Percentiles rank a stretch among this genome's conserved stretches.
phyloP scores from a whole-genome alignment of 257 asterid species.

The Solanum dulcamara region DNA sequence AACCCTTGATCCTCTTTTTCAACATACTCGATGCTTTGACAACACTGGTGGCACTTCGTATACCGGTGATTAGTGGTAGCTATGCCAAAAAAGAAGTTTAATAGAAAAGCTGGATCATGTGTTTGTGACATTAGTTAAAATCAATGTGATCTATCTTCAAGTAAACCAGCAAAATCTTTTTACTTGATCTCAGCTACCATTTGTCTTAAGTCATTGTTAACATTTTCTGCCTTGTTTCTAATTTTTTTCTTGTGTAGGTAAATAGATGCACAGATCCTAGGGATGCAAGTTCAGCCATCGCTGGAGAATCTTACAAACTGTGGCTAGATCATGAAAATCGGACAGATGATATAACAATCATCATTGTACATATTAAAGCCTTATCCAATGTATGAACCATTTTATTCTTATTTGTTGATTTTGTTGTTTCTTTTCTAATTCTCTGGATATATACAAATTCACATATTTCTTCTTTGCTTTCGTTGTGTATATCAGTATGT shows the following conservation, averaged over 20 bases:
- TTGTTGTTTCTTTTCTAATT: constrained; percentile 9
- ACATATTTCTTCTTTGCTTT: not conserved
- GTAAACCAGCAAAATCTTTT: not conserved
- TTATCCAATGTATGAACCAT: constrained; percentile 42
- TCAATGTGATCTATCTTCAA: not conserved
- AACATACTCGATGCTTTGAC: not conserved
- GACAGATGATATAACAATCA: constrained; percentile 88
- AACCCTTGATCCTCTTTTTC: not conserved
- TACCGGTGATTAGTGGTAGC: not conserved
- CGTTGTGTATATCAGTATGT: not conserved
- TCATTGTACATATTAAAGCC: constrained; percentile 73
- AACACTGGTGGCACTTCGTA: not conserved
- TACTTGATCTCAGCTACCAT: not conserved
- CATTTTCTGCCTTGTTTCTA: not conserved
- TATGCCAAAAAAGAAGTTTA: not conserved
- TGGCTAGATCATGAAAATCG: constrained; percentile 93
- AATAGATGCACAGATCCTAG: constrained; percentile 53
- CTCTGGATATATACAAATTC: not conserved
- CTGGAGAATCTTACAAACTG: constrained; percentile 69
- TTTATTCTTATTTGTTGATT: constrained; percentile 12
- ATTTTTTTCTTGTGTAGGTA: constrained; percentile 31
- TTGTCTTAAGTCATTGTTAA: not conserved
- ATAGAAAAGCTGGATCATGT: not conserved
- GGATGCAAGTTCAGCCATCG: constrained; percentile 80
- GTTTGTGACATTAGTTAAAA: not conserved